These are phyloP conservation scores for Dalechampia spathulata DNA, from an alignment of 441 rosid species.

Conservation along the genomic window DNA sequence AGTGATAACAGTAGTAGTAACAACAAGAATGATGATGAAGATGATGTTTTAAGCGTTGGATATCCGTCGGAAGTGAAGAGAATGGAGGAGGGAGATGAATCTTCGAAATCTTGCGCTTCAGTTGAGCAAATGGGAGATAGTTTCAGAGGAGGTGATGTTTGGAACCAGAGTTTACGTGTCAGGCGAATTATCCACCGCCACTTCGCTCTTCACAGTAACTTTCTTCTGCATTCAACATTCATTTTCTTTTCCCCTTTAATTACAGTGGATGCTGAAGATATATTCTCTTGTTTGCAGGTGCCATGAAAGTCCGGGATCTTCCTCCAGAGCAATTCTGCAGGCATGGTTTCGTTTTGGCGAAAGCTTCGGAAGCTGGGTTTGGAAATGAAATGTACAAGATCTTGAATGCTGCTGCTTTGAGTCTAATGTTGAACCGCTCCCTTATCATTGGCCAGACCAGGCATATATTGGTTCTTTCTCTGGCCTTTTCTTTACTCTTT, in stretches of 20 bases:
- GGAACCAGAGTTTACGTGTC: slow-evolving; percentile 57
- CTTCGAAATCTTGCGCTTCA: slow-evolving; percentile 53
- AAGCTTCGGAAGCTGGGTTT: slow-evolving; percentile 94
- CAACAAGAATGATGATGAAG: no score
- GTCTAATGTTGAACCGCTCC: slow-evolving; percentile 85
- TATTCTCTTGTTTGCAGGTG: slow-evolving; percentile 37
- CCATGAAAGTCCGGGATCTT: slow-evolving; percentile 52
- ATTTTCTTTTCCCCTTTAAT: background rate
- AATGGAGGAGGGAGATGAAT: background rate
- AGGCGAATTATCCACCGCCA: slow-evolving; percentile 50
- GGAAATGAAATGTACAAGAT: slow-evolving; percentile 99
- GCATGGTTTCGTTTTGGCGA: slow-evolving; percentile 78
- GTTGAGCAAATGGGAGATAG: slow-evolving; percentile 87
- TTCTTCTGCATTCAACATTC: background rate
- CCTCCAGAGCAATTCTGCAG: slow-evolving; percentile 72
- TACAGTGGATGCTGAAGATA: background rate
- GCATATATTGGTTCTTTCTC: slow-evolving; percentile 94
- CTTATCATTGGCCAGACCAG: slow-evolving; percentile 98
- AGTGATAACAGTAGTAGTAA: no score
- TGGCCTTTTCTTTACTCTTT: slow-evolving; percentile 46
- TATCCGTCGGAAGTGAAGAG: background rate
- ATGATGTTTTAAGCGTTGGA: background rate
- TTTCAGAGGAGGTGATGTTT: slow-evolving; percentile 35
- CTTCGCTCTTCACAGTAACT: slow-evolving; percentile 49
- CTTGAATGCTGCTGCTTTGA: slow-evolving; percentile 74